phyloP scores from a whole-genome alignment of 169 alveolate genomes.

The Cryptosporidium canis region DNA sequence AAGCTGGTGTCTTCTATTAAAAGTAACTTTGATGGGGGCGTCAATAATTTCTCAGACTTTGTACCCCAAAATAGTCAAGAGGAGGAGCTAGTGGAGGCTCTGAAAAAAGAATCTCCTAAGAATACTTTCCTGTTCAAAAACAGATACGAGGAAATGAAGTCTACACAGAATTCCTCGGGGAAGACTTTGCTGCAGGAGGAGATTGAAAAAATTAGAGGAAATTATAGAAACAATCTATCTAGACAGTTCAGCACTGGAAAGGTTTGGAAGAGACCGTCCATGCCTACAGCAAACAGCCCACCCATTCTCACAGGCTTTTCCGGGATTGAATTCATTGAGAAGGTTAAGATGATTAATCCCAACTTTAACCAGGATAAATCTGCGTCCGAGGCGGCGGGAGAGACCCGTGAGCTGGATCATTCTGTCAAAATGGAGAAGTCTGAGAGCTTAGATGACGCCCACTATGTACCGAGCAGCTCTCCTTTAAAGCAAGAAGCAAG shows the following conservation, averaged over 20 bases:
- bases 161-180: constrained; percentile 17
- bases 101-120: constrained; percentile 9
- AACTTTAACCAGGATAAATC: background rate
- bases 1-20: constrained; percentile 1
- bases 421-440: background rate
- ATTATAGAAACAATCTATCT: background rate
- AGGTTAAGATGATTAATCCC: constrained; percentile 1
- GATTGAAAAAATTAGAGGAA: constrained; percentile 63
- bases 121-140: constrained; percentile 33
- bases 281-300: background rate
- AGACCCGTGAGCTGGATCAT: background rate
- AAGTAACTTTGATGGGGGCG: background rate
- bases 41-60: background rate
- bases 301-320: background rate
- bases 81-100: background rate
- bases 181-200: constrained; percentile 48
- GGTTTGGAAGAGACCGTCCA: constrained; percentile 22
- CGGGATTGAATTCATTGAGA: background rate
- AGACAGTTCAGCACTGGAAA: constrained; percentile 42
- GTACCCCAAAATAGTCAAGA: constrained; percentile 25
- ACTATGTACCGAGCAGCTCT: background rate
- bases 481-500: background rate
- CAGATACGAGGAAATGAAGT: constrained; percentile 56
- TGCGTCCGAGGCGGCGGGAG: background rate
- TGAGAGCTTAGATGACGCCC: background rate